Evolutionary conservation across 768 basidiomycete species (phyloP).

Genomic region (Clitopilus hobsonii): DNA sequence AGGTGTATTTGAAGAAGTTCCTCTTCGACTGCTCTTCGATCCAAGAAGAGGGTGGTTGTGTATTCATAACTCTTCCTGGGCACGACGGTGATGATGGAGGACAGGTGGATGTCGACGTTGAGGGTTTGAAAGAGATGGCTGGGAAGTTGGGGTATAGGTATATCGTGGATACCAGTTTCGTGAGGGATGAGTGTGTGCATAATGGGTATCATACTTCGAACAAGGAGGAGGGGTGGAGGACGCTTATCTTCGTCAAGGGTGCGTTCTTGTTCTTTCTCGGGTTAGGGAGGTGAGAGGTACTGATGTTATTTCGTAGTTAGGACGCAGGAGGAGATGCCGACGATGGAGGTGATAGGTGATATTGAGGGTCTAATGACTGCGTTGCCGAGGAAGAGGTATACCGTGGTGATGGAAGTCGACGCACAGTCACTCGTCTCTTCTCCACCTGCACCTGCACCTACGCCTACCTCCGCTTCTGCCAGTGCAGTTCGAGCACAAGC

Average conservation of each 20-base stretch:
- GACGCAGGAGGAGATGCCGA: no score
- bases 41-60: not conserved
- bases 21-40: not conserved
- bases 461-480: no score
- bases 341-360: no score
- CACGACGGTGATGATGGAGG: not conserved
- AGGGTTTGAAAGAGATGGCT: not conserved
- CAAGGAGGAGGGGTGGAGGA: not conserved
- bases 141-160: not conserved
- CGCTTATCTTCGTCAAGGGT: not conserved
- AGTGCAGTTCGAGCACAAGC: no score
- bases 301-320: no score
- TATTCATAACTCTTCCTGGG: not conserved
- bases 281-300: no score
- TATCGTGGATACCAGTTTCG: not conserved
- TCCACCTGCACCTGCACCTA: no score
- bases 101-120: not conserved
- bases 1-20: not conserved
- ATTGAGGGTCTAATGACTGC: no score
- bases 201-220: not conserved
- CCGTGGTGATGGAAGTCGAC: no score
- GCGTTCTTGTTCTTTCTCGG: no score
- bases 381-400: no score
- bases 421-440: no score
- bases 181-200: not conserved